Evolutionary conservation across 2,329 filamentous ascomycete species (phyloP).

Genomic region (Pseudogymnoascus sp.): DNA sequence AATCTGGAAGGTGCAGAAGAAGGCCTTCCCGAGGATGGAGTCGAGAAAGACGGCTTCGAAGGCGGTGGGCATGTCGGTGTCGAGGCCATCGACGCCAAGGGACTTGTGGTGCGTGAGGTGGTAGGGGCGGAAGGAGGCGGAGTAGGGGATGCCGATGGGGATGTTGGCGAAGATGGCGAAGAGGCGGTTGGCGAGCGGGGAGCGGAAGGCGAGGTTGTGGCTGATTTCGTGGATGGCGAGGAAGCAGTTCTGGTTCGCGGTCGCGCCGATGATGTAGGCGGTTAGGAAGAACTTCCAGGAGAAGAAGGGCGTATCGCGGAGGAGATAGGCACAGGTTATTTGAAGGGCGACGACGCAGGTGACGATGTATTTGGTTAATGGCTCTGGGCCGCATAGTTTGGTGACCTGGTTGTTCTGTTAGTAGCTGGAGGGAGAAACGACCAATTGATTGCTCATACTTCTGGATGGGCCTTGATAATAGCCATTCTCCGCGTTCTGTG

Average conservation of each 20-base stretch:
- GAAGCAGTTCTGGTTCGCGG: conserved; percentile 96
- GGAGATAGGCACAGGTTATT: conserved; percentile 64
- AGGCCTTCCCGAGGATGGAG: conserved; percentile 90
- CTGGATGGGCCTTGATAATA: conserved; percentile 97
- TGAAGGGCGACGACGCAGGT: conserved; percentile 76
- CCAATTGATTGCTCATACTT: conserved; percentile 47
- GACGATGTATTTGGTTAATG: conserved; percentile 91
- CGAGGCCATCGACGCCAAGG: conserved; percentile 88
- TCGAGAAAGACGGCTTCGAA: conserved; percentile 89
- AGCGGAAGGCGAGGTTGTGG: conserved; percentile 91
- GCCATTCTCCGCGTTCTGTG: conserved; percentile 83
- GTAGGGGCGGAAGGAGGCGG: conserved; percentile 92
- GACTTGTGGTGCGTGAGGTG: conserved; percentile 99
- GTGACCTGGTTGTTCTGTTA: conserved; percentile 55
- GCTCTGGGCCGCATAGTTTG: conserved; percentile 93
- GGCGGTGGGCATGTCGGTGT: conserved; percentile 89
- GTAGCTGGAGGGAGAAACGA: not conserved
- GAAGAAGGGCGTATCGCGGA: conserved; percentile 69
- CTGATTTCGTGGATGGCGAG: conserved; percentile 98
- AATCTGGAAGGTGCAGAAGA: conserved; percentile 99
- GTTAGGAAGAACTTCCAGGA: conserved; percentile 79
- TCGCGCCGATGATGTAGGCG: conserved; percentile 86
- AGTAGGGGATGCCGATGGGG: conserved; percentile 92
- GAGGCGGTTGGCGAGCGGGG: conserved; percentile 68
- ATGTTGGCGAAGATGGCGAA: conserved; percentile 92